Evolutionary conservation across 2,329 filamentous ascomycete species (phyloP), one percentile per base, ranked within the genome.

Genomic region (Aschersonia sp.): DNA sequence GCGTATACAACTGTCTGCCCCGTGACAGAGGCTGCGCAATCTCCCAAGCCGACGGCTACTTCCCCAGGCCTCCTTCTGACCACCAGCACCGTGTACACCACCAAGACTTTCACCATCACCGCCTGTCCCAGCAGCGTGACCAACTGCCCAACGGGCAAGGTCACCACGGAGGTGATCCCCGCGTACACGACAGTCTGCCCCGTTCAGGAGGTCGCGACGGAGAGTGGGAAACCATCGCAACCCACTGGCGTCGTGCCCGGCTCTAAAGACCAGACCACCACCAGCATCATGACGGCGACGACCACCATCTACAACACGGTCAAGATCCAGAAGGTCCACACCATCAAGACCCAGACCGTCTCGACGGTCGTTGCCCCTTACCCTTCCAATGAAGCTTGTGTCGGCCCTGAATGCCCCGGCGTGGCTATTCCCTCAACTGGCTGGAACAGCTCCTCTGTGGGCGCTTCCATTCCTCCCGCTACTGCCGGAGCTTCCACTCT

Each of bases 71-170:
- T 45, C n/a, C 37, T 9, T 14, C 22, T 46, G 44, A 48, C 48
- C 12, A 48, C 46, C 30, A 48, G 30, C 46, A 62, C 62, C 32
- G 56, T 66, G 39, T 63, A 60, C 56, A 58, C 55, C 45, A 64
- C 59, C 40, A 54, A 50, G 29, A 54, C 72, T 53, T 66, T 69
- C 52, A 77, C 73, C 56, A 65, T 76, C 61, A 77, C 71, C 55
- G 42, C 51, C 43, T 79, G 75, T 62, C 68, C 66, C 45, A 64
- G 73, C 12, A 55, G 57, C 10, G 57, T 64, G 12, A 57, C 58
- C 32, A 53, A 63, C 58, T 66, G 63, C 55, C 60, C 62, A 4
- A 56, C 29, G 31, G 50, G 50, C n/a, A 31, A 46, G 11, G 43
- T 49, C 41, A 45, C 43, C 33, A 52, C 53, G 2, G 37, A 45